Percentiles rank a stretch among this genome's conserved stretches.
phyloP scores from a whole-genome alignment of 352 stramenopile genomes.

The Globisporangium uncinulatum region DNA sequence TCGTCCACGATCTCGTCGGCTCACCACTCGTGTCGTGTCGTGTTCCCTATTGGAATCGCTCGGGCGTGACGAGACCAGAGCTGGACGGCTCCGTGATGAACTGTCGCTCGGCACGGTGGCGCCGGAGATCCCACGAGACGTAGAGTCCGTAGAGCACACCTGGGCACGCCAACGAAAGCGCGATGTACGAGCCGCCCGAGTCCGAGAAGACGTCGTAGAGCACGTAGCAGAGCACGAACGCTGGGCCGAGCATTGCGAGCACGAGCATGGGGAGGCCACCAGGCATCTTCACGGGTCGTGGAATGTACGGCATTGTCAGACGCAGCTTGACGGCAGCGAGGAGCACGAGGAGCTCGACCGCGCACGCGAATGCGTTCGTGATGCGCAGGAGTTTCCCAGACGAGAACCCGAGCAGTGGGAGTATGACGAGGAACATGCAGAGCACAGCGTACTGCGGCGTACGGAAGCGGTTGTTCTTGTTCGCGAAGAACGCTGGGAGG shows the following conservation, averaged over 20 bases:
- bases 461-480: slow-evolving; percentile 15
- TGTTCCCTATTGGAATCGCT: background rate
- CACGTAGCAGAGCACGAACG: slow-evolving; percentile 6
- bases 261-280: slow-evolving; percentile 10
- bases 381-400: slow-evolving; percentile 47
- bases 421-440: background rate
- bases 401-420: slow-evolving; percentile 10
- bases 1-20: too few relatives aligned
- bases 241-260: slow-evolving; percentile 5
- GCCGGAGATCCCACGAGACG: background rate
- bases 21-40: too few relatives aligned
- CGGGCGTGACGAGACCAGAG: background rate
- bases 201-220: slow-evolving; percentile 3
- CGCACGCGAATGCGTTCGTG: slow-evolving; percentile 71
- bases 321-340: slow-evolving; percentile 76
- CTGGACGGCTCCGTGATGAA: background rate
- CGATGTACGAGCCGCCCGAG: background rate
- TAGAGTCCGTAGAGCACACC: slow-evolving; percentile 4
- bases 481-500: slow-evolving; percentile 63
- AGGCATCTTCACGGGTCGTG: slow-evolving; percentile 22
- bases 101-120: background rate
- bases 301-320: slow-evolving; percentile 29
- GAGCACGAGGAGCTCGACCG: slow-evolving; percentile 72
- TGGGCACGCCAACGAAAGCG: background rate
- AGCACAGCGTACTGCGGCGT: slow-evolving; percentile 15